Base-by-base conservation (phyloP, 2,329 filamentous ascomycete genomes). In the Rachicladosporium sp. region DNA sequence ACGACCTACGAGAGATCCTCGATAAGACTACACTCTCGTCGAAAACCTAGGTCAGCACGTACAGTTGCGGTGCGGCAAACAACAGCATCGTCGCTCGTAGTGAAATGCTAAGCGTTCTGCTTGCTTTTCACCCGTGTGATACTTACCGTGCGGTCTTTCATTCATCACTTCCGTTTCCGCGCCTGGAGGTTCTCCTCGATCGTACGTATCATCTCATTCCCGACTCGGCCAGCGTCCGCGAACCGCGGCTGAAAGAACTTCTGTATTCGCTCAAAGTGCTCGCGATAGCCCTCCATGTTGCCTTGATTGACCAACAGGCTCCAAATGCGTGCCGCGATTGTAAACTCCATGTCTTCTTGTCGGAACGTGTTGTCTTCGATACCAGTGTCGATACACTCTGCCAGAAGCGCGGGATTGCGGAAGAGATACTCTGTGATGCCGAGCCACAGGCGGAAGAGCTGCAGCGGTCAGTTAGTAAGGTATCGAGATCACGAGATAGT, bases 351-450 rank as follows among this genome's bases (percentile, higher is more conserved):
- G 59, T 98, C 91, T 56, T 98, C 91, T 15, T 81, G 82, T n/a
- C 91, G 75, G 65, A 95, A 98, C 0, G 80, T 89, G 51, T 83
- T 80, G 61, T 98, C 89, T 47, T 89, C 75, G 51, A 95, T 78
- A 2, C 87, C 89, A 6, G 86, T 91, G 36, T 81, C 74, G 50
- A 98, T 75, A 15, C 82, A 82, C 57, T 91, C 86, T 37, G 93
- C 81, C 10, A 98, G 76, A 38, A 94, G 69, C 2, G 74, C 75
- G 11, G 76, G 71, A 54, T 88, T 87, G 48, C 87, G 80, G 68
- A 95, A 98, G 30, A 98, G 71, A 58, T 93, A 89, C 64, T 98
- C 91, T 1, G 88, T 89, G n/a, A 95, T 93, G 41, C 91, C 91
- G 27, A 98, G 74, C 77, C 91, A 95, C 47, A 98, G 76, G 37